Evolutionary conservation across 2,329 filamentous ascomycete genomes (phyloP).

Genomic region (Phyllosticta citrichinensis): DNA sequence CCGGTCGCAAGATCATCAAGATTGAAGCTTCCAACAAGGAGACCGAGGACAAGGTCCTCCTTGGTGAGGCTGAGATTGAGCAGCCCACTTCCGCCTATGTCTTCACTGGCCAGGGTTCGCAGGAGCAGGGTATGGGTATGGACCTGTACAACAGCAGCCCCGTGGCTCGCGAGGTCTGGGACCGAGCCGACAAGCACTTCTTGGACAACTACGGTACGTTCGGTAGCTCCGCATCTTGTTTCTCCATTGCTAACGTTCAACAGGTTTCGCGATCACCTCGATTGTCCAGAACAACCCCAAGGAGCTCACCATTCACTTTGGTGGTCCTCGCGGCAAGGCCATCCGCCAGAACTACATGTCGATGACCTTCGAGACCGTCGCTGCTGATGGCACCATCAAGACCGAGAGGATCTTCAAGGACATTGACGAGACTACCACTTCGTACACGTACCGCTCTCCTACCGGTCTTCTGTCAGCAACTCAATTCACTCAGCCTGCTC

Average conservation of each 20-base stretch:
- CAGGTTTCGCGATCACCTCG: conserved; percentile 79
- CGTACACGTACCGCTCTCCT: conserved; percentile 93
- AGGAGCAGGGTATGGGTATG: conserved; percentile 99
- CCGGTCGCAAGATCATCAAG: conserved; percentile 98
- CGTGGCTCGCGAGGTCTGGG: conserved; percentile 96
- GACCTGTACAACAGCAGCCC: conserved; percentile 88
- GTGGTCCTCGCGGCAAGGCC: conserved; percentile 89
- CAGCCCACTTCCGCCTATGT: conserved; percentile 95
- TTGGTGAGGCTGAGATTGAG: conserved; percentile 94
- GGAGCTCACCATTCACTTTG: conserved; percentile 96
- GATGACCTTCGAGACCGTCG: conserved; percentile 99
- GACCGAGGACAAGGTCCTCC: conserved; percentile 88
- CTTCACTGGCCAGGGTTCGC: conserved; percentile 95
- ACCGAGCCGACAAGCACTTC: conserved; percentile 81
- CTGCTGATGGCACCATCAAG: conserved; percentile 82
- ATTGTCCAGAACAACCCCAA: conserved; percentile 99
- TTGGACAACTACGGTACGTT: conserved; percentile 90
- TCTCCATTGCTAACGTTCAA: conserved; percentile 14
- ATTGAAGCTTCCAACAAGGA: conserved; percentile 94
- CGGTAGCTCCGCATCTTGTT: conserved; percentile 7
- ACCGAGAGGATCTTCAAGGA: conserved; percentile 99
- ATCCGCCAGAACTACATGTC: conserved; percentile 99
- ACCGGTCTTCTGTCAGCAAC: conserved; percentile 92
- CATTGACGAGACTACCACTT: conserved; percentile 82
- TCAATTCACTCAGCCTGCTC: conserved; percentile 93